A percentile compares a stretch with the other conserved stretches of the same genome.
Conservation (phyloP, 192 early-diverging fungal genomes). For the Mycoemilia scoparia region DNA sequence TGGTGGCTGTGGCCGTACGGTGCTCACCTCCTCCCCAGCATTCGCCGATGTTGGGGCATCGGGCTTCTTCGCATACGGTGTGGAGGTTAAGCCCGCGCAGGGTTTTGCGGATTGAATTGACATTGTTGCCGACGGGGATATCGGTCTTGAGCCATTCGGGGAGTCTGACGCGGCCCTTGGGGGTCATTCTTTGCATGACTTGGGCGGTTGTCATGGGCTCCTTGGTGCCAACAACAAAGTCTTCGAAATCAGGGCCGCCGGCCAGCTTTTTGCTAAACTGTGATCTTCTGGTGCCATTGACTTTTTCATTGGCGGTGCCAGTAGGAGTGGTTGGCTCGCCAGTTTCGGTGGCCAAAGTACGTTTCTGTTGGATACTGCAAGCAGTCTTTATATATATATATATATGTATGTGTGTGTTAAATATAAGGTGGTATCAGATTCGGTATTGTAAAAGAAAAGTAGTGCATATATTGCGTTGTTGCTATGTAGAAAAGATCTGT, state of each 20-base stretch:
- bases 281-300: too few species aligned
- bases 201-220: conserved; percentile 12
- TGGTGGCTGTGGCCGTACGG: conserved; percentile 89
- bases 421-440: too few species aligned
- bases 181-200: conserved; percentile 4
- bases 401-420: too few species aligned
- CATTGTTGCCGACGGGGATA: conserved; percentile 66
- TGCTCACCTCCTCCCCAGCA: conserved; percentile 97
- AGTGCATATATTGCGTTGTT: too few species aligned
- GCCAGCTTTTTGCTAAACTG: conserved; percentile 26
- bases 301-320: too few species aligned
- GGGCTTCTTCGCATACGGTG: conserved; percentile 94
- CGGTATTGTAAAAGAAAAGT: too few species aligned
- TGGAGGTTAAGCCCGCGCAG: conserved; percentile 85
- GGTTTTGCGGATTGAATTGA: conserved; percentile 68
- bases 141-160: conserved; percentile 92
- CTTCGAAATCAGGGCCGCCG: conserved; percentile 29
- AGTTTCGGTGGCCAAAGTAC: too few species aligned
- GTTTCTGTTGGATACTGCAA: too few species aligned
- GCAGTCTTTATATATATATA: too few species aligned
- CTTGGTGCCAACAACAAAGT: conserved; percentile 19
- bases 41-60: conserved; percentile 96
- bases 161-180: conserved; percentile 26
- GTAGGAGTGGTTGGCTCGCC: too few species aligned
- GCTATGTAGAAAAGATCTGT: too few species aligned